Conservation (phyloP, 2,329 filamentous ascomycete species). For the Penicillium glabrum region DNA sequence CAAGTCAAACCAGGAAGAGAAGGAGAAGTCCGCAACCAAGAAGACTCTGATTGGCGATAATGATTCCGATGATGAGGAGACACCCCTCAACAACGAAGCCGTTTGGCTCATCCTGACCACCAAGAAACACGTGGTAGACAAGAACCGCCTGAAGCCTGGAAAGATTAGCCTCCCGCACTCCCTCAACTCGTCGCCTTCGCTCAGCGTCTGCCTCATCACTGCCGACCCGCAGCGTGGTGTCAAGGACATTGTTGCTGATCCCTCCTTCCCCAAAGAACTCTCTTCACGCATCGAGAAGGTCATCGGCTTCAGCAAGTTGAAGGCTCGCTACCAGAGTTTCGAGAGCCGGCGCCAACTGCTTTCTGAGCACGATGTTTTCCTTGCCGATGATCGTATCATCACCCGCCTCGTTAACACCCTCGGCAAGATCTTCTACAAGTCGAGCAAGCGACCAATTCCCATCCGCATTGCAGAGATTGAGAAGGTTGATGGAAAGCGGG, state of each 20-base stretch:
- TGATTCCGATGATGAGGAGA: conserved; percentile 46
- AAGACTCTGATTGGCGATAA: conserved; percentile 55
- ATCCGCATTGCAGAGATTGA: conserved; percentile 67
- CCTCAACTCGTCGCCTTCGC: conserved; percentile 64
- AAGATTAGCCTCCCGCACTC: conserved; percentile 79
- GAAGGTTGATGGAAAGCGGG: conserved; percentile 60
- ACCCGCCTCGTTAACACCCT: conserved; percentile 71
- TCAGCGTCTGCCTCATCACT: conserved; percentile 81
- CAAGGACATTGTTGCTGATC: conserved; percentile 80
- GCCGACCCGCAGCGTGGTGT: conserved; percentile 80
- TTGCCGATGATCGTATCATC: conserved; percentile 84
- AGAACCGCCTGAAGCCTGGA: conserved; percentile 75
- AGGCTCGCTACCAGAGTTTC: conserved; percentile 84
- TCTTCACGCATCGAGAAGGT: conserved; percentile 70
- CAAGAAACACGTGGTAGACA: conserved; percentile 69
- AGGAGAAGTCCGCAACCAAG: conserved; percentile 51
- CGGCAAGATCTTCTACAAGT: conserved; percentile 93
- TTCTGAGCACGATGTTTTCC: conserved; percentile 86
- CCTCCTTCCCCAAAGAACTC: conserved; percentile 67
- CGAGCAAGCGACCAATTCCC: conserved; percentile 81
- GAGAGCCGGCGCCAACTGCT: conserved; percentile 82
- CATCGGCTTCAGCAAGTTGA: conserved; percentile 81
- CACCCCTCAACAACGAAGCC: conserved; percentile 49
- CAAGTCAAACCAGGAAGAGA: conserved; percentile 49
- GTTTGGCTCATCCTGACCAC: conserved; percentile 64